Evolutionary conservation across 768 basidiomycete species (phyloP).

Genomic region (Rhodotorula kratochvilovae): DNA sequence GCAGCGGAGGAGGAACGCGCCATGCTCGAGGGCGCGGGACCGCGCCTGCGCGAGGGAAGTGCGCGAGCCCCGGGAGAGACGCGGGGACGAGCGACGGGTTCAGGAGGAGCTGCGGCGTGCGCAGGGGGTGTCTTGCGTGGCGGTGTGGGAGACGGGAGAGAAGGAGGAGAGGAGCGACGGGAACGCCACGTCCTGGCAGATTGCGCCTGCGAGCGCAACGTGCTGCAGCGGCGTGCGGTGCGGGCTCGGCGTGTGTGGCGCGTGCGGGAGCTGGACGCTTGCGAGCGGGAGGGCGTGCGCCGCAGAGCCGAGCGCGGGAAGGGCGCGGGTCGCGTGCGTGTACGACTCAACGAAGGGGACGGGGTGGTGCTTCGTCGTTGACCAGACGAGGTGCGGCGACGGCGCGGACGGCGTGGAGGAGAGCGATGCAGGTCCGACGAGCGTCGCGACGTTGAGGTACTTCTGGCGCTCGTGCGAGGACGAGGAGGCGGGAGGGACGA

Average conservation of each 20-base stretch:
- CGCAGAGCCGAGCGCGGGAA: background rate
- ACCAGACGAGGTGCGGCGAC: conserved; percentile 1
- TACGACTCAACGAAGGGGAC: conserved; percentile 34
- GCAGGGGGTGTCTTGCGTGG: background rate
- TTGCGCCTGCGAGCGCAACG: conserved; percentile 2
- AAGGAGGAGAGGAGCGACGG: conserved; percentile 11
- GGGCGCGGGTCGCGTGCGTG: conserved; percentile 3
- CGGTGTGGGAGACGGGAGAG: background rate
- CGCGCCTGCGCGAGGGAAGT: conserved; percentile 6
- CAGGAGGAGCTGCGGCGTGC: conserved; percentile 14
- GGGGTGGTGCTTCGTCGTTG: conserved; percentile 31
- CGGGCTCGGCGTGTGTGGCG: background rate
- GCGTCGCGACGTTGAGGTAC: conserved; percentile 24
- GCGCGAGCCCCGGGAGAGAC: background rate
- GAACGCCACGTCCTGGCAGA: conserved; percentile 31
- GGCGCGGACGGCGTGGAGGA: background rate
- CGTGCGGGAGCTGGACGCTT: background rate
- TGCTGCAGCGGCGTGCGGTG: conserved; percentile 7
- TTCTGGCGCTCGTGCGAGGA: background rate
- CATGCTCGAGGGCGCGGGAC: conserved; percentile 14
- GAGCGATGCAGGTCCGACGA: conserved; percentile 14
- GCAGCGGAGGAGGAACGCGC: conserved; percentile 22
- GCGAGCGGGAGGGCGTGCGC: conserved; percentile 7
- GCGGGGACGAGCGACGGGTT: conserved; percentile 22
- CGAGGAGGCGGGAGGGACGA: conserved; percentile 4